Percentiles rank a stretch among this genome's conserved stretches.
Evolutionary conservation across 2,329 filamentous ascomycete species (phyloP).

Genomic region (Exophiala calicioides): DNA sequence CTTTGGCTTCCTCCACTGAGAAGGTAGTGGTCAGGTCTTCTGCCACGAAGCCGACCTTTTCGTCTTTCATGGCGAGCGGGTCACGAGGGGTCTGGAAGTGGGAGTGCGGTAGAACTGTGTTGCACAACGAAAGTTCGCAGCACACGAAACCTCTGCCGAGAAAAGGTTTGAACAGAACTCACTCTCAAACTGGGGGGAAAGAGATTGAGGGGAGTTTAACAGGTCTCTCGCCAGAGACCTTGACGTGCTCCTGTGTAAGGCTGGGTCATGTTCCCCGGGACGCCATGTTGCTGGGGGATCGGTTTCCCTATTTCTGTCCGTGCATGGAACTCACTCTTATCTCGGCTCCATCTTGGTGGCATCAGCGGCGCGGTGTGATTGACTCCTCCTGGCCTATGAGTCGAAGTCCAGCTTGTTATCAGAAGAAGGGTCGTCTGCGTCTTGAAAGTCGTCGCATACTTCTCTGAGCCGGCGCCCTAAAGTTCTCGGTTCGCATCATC

Average conservation of each 20-base stretch:
- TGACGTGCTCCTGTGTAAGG: slow-evolving; percentile 5
- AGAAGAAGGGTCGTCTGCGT: no score
- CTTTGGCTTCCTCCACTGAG: slow-evolving; percentile 18
- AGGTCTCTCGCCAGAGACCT: no score
- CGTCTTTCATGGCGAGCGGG: slow-evolving; percentile 15
- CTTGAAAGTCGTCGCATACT: no score
- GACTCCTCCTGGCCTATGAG: no score
- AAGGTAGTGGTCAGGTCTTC: slow-evolving; percentile 14
- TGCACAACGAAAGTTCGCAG: not conserved
- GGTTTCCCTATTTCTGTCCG: slow-evolving; percentile 1
- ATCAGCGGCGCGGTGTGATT: no score
- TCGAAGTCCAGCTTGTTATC: no score
- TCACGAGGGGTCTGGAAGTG: not conserved
- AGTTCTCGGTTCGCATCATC: no score
- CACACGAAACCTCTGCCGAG: not conserved
- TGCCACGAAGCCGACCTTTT: slow-evolving; percentile 7
- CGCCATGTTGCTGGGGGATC: slow-evolving; percentile 2
- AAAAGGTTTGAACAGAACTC: no score
- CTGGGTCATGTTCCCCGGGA: not conserved
- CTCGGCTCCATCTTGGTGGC: slow-evolving; percentile 1
- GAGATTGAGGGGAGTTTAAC: no score
- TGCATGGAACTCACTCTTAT: slow-evolving; percentile 6
- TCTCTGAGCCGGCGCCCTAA: no score
- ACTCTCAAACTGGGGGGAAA: not conserved
- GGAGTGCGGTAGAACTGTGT: not conserved